Conservation (phyloP, 768 basidiomycete genomes). For the Tylopilus cervinicoccineus region DNA sequence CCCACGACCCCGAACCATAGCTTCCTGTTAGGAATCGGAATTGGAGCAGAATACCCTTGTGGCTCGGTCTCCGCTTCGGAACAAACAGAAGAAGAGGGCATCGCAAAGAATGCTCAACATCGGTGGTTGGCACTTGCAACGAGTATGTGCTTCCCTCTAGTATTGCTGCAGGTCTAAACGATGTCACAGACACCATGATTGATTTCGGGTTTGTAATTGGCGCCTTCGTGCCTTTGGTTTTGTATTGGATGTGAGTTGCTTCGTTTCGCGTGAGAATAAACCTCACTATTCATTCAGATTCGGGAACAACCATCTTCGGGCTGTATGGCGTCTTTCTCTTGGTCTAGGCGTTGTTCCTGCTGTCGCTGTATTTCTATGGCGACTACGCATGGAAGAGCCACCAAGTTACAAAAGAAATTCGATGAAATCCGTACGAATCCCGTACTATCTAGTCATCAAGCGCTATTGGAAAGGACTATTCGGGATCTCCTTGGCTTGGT, state of each 20-base stretch:
- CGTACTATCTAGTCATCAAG: slow-evolving; percentile 70
- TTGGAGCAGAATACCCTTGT: slow-evolving; percentile 88
- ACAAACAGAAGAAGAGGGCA: slow-evolving; percentile 79
- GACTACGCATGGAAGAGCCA: slow-evolving; percentile 80
- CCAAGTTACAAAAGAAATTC: slow-evolving; percentile 68
- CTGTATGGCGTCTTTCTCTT: slow-evolving; percentile 84
- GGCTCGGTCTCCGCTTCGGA: slow-evolving; percentile 88
- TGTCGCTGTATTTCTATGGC: slow-evolving; percentile 79
- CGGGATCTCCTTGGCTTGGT: slow-evolving; percentile 79
- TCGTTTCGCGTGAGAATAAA: not conserved
- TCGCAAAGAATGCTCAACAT: slow-evolving; percentile 78
- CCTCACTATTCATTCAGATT: slow-evolving; percentile 42
- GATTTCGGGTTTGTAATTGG: slow-evolving; percentile 79
- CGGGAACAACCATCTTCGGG: slow-evolving; percentile 72
- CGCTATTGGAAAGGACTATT: slow-evolving; percentile 75
- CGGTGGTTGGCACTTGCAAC: slow-evolving; percentile 87
- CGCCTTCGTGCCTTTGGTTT: slow-evolving; percentile 77
- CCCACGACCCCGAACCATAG: slow-evolving; percentile 32
- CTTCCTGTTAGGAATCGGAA: slow-evolving; percentile 84
- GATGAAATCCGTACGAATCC: slow-evolving; percentile 72
- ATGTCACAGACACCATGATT: slow-evolving; percentile 68
- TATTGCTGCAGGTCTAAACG: not conserved
- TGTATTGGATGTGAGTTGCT: slow-evolving; percentile 77
- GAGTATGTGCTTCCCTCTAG: slow-evolving; percentile 45
- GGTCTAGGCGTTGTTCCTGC: slow-evolving; percentile 85